Conservation (phyloP, 169 alveolate genomes). For the Eimeria tenella region DNA sequence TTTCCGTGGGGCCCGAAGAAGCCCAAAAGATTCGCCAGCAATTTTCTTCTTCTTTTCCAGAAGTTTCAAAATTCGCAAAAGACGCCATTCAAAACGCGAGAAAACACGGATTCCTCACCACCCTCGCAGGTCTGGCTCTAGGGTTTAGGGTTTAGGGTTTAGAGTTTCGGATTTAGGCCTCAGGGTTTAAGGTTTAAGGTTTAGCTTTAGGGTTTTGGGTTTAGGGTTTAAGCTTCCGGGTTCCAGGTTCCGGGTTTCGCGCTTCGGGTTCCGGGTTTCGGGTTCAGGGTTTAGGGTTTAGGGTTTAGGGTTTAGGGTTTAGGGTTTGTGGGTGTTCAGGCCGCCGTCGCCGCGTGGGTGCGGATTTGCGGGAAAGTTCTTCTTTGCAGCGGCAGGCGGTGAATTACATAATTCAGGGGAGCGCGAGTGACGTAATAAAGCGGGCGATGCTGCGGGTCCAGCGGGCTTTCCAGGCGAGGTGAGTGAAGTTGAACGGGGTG, state of each 20-base stretch:
- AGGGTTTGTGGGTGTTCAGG: background rate
- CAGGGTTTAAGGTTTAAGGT: background rate
- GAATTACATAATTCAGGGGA: constrained; percentile 76
- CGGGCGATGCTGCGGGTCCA: constrained; percentile 69
- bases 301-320: constrained; percentile 28
- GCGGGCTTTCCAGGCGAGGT: constrained; percentile 49
- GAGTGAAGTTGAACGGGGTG: background rate
- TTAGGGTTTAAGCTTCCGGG: background rate
- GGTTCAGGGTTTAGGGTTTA: constrained; percentile 26
- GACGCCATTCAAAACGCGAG: background rate
- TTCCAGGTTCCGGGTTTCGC: background rate
- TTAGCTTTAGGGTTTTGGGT: background rate
- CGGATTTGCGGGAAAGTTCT: background rate
- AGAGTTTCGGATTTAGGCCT: background rate
- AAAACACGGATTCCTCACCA: constrained; percentile 45
- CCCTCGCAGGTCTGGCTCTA: constrained; percentile 57
- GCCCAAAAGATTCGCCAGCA: constrained; percentile 45
- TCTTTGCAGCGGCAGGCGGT: constrained; percentile 15
- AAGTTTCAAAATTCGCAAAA: constrained; percentile 20
- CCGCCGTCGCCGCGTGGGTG: background rate
- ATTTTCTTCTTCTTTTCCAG: constrained; percentile 63
- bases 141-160: constrained; percentile 8
- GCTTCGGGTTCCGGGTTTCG: constrained; percentile 1
- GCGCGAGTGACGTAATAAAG: constrained; percentile 77
- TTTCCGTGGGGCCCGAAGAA: constrained; percentile 20